Base-by-base conservation (phyloP, 2,329 filamentous ascomycete genomes). In the Botrytis elliptica region DNA sequence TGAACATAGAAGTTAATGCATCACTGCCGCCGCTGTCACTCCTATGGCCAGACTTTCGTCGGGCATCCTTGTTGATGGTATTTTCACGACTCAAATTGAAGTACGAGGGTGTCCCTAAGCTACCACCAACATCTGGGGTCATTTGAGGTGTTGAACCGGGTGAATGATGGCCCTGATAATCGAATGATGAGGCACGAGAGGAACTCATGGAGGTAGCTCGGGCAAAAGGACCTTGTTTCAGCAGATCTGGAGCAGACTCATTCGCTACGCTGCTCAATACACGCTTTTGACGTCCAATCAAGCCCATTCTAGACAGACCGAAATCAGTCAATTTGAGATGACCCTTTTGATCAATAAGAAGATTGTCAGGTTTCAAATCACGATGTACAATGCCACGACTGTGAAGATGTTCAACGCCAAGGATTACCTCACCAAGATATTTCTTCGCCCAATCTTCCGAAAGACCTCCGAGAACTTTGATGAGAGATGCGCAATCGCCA, bases 361-460 rank as follows among this genome's bases (percentile, higher is more conserved):
- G 88, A 81, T 99, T 99, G 82, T 99, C 96, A 1, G 96, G 96
- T 83, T 99, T 99, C 75, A 99, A 84, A 81, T 99, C 96, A 79
- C 96, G 92, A 83, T 99, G 97, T 63, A 99, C 95, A 81, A 99
- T 98, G 74, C 95, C 94, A 74, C 95, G 90, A 81, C 91, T 93
- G 83, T 99, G 96, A 65, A 99, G 86, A 85, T 99, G 95, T 81
- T 99, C 94, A 55, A 99, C 94, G 29, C 97, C 96, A n/a, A 98
- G 87, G 70, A 99, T 91, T 63, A 99, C 95, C 84, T 99, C 96
- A 4, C 93, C 96, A 57, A 98, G 88, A 81, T 99, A 99, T 81
- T 97, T 98, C 85, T 97, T 97, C 5, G 93, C 94, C 97, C 97
- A 99, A 78, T 98, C 95, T 84, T 99, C 97, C 0, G 95, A 93